Evolutionary conservation across 768 basidiomycete species (phyloP).

Genomic region (Baorangia bicolor): DNA sequence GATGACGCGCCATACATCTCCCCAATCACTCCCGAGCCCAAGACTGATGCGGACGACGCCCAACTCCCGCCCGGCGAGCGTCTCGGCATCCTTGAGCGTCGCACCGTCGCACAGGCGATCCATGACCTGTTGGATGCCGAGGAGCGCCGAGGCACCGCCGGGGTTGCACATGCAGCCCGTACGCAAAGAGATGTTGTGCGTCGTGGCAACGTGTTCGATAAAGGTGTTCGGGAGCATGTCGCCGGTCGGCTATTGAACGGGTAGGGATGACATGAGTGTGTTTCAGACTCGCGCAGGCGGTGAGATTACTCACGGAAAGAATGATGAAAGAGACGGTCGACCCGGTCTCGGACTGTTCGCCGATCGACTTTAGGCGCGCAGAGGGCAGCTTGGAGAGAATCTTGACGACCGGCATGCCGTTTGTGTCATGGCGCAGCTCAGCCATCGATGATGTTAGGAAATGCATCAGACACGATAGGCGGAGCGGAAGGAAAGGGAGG

Average conservation of each 20-base stretch:
- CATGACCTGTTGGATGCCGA: conserved; percentile 69
- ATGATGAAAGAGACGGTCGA: conserved; percentile 64
- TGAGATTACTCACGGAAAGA: conserved; percentile 48
- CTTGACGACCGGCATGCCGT: conserved; percentile 58
- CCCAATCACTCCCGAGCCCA: conserved; percentile 76
- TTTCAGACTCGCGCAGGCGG: neutral
- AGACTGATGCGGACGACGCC: conserved; percentile 78
- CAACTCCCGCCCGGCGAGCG: conserved; percentile 59
- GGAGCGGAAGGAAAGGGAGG: conserved; percentile 74
- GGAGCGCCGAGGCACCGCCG: conserved; percentile 71
- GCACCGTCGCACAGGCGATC: conserved; percentile 54
- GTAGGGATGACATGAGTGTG: neutral
- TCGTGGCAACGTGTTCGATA: conserved; percentile 66
- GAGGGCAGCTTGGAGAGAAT: conserved; percentile 65
- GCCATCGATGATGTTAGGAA: conserved; percentile 57
- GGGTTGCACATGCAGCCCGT: conserved; percentile 91
- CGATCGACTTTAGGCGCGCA: conserved; percentile 51
- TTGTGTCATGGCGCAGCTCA: conserved; percentile 58
- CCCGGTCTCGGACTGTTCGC: conserved; percentile 66
- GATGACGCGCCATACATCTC: conserved; percentile 64
- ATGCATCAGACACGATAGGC: conserved; percentile 67
- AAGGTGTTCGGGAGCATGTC: conserved; percentile 71
- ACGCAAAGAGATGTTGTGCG: conserved; percentile 66
- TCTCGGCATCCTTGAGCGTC: conserved; percentile 62
- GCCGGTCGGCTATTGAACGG: conserved; percentile 51